Percentiles rank a stretch among this genome's conserved stretches.
Evolutionary conservation across 306 rosid genomes (phyloP).

Genomic region (Rubus idaeus): DNA sequence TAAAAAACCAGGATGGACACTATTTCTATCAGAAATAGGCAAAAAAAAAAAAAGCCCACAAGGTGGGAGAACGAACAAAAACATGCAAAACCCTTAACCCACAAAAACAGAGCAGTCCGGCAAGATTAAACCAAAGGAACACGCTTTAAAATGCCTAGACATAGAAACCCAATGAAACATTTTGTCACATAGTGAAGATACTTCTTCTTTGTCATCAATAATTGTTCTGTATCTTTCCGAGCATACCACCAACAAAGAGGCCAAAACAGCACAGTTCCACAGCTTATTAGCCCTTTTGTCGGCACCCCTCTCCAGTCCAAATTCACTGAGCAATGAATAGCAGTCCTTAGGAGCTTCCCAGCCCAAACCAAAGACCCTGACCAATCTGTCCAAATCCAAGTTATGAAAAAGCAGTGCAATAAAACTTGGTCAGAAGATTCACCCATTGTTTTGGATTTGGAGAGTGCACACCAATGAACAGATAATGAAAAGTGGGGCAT

Average conservation of each 20-base stretch:
- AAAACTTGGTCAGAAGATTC: not conserved
- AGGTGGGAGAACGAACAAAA: no score
- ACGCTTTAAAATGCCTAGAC: not conserved
- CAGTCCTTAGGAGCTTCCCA: not conserved
- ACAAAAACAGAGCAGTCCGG: not conserved
- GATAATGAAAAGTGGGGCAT: not conserved
- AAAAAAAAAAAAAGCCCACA: not conserved
- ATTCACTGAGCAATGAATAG: not conserved
- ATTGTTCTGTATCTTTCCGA: not conserved
- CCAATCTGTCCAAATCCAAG: slow-evolving; percentile 4
- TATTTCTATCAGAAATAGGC: not conserved
- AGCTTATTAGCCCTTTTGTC: not conserved
- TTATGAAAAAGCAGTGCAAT: not conserved
- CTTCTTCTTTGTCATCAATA: not conserved
- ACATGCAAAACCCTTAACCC: not conserved
- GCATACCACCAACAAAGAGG: not conserved
- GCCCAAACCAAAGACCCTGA: slow-evolving; percentile 10
- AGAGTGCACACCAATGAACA: not conserved
- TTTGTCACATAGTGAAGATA: not conserved
- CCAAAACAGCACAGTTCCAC: not conserved
- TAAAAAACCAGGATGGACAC: not conserved
- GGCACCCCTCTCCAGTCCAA: not conserved
- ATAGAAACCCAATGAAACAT: not conserved
- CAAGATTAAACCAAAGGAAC: no score
- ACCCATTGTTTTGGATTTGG: not conserved